Conservation (phyloP, 768 basidiomycete genomes). For the Galerina sulciceps region DNA sequence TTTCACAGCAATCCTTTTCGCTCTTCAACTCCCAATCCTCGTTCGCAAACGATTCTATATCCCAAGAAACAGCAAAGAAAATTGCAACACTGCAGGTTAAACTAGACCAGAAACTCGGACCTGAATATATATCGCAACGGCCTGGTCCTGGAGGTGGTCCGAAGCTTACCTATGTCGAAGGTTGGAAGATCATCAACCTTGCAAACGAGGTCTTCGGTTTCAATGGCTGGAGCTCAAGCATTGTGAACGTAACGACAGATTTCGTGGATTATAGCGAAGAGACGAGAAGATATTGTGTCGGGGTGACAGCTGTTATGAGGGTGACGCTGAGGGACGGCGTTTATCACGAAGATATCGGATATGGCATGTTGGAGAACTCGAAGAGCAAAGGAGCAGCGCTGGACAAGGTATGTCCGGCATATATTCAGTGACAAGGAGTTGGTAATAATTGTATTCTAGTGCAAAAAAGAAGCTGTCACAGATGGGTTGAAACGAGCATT, state of each 20-base stretch:
- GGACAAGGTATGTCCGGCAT: constrained; percentile 76
- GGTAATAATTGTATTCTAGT: constrained; percentile 49
- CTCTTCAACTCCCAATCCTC: constrained; percentile 23
- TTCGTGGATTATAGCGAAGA: constrained; percentile 80
- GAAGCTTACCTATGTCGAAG: constrained; percentile 93
- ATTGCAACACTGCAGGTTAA: constrained; percentile 80
- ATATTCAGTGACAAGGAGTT: background rate
- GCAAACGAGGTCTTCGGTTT: constrained; percentile 99
- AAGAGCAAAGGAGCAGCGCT: constrained; percentile 85
- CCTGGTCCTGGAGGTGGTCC: constrained; percentile 86
- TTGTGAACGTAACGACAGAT: constrained; percentile 77
- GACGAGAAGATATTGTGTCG: constrained; percentile 65
- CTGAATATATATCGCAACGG: constrained; percentile 89
- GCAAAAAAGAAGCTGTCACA: constrained; percentile 98
- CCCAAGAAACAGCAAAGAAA: constrained; percentile 66
- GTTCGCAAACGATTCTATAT: constrained; percentile 41
- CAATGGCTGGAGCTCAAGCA: constrained; percentile 90
- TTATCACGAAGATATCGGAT: constrained; percentile 93
- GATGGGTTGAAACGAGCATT: constrained; percentile 92
- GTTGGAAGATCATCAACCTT: constrained; percentile 97
- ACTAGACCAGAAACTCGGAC: constrained; percentile 87
- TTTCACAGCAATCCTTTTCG: constrained; percentile 34
- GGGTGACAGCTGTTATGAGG: constrained; percentile 83
- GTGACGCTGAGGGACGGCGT: constrained; percentile 89
- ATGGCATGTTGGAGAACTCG: constrained; percentile 83